These are phyloP conservation scores for Neofusicoccum ribis DNA, from an alignment of 2,329 filamentous ascomycete genomes.

Conservation along the genomic window DNA sequence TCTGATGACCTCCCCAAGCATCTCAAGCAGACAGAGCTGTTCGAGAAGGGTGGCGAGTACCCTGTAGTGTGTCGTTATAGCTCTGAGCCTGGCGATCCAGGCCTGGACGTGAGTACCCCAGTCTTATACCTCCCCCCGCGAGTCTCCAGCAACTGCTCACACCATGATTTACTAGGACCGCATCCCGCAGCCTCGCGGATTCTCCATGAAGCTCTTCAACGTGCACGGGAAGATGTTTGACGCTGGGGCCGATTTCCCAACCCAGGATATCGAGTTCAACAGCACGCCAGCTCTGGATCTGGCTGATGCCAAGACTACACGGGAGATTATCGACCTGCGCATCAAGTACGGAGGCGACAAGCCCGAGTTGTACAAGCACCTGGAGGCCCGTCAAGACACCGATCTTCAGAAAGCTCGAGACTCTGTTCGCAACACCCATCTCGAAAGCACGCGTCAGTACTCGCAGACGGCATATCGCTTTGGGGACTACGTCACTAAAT, in stretches of 20 bases:
- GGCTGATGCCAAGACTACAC: conserved; percentile 46
- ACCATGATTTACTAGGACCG: conserved; percentile 30
- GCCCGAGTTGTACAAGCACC: conserved; percentile 43
- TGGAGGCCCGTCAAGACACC: conserved; percentile 41
- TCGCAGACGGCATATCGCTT: conserved; percentile 52
- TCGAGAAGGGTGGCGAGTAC: conserved; percentile 33
- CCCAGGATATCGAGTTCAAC: conserved; percentile 53
- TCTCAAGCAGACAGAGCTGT: conserved; percentile 46
- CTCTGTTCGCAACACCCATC: conserved; percentile 42
- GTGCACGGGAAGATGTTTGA: conserved; percentile 47
- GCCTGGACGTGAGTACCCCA: conserved; percentile 33
- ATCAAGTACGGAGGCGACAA: conserved; percentile 41
- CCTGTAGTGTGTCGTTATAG: conserved; percentile 40
- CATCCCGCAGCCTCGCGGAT: conserved; percentile 48
- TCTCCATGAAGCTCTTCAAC: conserved; percentile 53
- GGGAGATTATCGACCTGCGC: conserved; percentile 46
- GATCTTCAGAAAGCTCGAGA: conserved; percentile 44
- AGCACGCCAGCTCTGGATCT: conserved; percentile 51
- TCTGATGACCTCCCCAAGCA: conserved; percentile 44
- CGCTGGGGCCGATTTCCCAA: conserved; percentile 37
- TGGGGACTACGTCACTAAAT: conserved; percentile 51
- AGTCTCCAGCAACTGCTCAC: not conserved
- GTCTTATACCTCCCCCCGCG: not conserved
- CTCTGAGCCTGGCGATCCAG: conserved; percentile 41
- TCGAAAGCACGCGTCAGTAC: conserved; percentile 44